These are phyloP conservation scores for Fusarium solani-melongenae DNA, from an alignment of 2,329 filamentous ascomycete genomes.

Conservation along the genomic window DNA sequence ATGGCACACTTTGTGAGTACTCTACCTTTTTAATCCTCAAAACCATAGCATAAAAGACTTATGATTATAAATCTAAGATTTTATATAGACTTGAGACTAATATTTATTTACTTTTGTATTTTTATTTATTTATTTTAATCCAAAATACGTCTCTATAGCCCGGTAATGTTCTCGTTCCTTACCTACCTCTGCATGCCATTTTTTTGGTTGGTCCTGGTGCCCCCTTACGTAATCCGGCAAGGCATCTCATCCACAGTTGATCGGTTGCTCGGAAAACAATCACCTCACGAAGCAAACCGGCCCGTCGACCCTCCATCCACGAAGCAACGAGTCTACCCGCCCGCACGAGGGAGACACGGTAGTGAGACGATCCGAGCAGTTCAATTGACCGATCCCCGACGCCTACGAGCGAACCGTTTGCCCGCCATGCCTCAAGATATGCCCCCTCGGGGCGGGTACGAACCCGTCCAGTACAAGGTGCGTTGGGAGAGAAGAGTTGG, in stretches of 20 bases:
- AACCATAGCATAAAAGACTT: too few relatives aligned
- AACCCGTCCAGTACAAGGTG: slow-evolving; percentile 96
- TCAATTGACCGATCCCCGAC: slow-evolving; percentile 17
- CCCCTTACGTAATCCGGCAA: slow-evolving; percentile 43
- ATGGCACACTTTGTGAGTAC: too few relatives aligned
- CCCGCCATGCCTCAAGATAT: slow-evolving; percentile 94
- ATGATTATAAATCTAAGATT: too few relatives aligned
- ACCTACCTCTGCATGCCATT: too few relatives aligned
- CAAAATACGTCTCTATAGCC: too few relatives aligned
- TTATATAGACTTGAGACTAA: too few relatives aligned
- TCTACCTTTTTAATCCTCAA: too few relatives aligned
- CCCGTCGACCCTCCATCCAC: not conserved
- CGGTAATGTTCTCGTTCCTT: too few relatives aligned
- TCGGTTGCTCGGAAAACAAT: slow-evolving; percentile 40
- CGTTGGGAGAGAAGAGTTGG: slow-evolving; percentile 44
- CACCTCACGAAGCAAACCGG: slow-evolving; percentile 38
- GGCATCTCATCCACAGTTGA: slow-evolving; percentile 21
- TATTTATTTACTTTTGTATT: too few relatives aligned
- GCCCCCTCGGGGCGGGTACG: slow-evolving; percentile 94
- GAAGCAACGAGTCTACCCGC: slow-evolving; percentile 1
- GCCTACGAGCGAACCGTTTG: slow-evolving; percentile 31
- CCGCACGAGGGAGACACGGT: slow-evolving; percentile 24
- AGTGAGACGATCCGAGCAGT: slow-evolving; percentile 14
- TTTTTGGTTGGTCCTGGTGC: too few relatives aligned
- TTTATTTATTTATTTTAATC: too few relatives aligned